Evolutionary conservation across 495 filamentous ascomycete species (phyloP), one percentile per base, ranked within the genome.

Genomic region (Aspergillus wentii): DNA sequence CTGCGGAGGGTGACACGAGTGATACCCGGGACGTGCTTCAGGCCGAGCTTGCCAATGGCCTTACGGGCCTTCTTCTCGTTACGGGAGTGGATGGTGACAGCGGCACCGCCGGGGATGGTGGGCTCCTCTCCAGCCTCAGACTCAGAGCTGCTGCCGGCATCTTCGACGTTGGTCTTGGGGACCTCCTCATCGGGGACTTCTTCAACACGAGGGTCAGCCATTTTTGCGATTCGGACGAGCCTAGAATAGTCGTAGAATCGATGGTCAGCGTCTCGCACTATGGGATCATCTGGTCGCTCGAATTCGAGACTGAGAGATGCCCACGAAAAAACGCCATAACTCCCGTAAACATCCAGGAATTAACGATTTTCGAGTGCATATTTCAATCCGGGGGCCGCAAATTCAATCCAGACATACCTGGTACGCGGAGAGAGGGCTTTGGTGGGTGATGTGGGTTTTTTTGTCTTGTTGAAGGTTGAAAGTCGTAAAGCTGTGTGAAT

Each of bases 41-140:
- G 73, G 54, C 94, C 91, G 56, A 97, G 78, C 82, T 99, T 99
- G 55, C 86, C 86, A 65, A 98, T 95, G 57, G 88, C 86, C 76
- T 97, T 97, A 62, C 94, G 80, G 38, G 94, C 94, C 79, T 97
- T 99, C 84, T 99, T 99, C 83, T 99, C 94, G 73, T 94, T 94
- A 65, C 92, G 87, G 54, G 86, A 94, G 78, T 97, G 91, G 52
- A 97, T 82, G 40, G 87, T 79, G 61, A 95, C 85, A 30, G 80
- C 75, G 48, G 88, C 86, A 57, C 91, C 91, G 37, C 80, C 84
- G 57, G 90, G 88, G 54, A 94, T 81, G 60, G 74, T 78, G 50
- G 75, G 59, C 59, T 81, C 80, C 20, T 82, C 83, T 43, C 76
- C 85, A 42, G 76, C 81, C 43, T 78, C 82, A 38, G 77, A 94